Conservation (phyloP, 805 yeast genomes). For the Wickerhamiella occidentalis region DNA sequence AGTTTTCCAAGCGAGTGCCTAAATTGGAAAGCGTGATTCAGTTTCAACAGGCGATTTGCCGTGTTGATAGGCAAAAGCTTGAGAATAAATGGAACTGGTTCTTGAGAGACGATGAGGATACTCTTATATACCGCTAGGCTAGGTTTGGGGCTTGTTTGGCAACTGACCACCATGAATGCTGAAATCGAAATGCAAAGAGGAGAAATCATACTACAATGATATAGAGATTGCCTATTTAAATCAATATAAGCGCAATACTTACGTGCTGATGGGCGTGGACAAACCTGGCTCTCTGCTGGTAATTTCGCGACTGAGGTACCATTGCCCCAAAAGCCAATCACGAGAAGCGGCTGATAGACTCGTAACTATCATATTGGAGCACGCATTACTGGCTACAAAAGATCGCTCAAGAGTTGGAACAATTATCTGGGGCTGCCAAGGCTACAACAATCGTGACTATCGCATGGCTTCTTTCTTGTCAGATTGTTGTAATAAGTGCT, state of each 20-base stretch:
- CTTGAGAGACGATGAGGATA: neutral
- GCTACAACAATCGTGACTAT: neutral
- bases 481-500: neutral
- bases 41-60: neutral
- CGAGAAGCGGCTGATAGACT: neutral
- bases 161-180: conserved; percentile 32
- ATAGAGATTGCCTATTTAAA: neutral
- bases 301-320: neutral
- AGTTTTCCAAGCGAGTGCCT: neutral
- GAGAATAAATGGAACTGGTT: neutral
- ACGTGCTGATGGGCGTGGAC: neutral
- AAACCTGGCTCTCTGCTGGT: neutral
- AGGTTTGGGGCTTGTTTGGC: neutral
- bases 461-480: neutral
- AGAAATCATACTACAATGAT: conserved; percentile 46
- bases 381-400: neutral
- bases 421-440: neutral
- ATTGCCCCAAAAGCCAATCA: neutral
- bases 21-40: neutral
- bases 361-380: neutral
- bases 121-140: neutral
- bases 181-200: conserved; percentile 54
- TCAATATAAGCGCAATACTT: neutral
- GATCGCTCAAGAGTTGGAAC: neutral
- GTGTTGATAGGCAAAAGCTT: neutral